Evolutionary conservation across 768 basidiomycete species (phyloP).

Genomic region (Exidia glandulosa): DNA sequence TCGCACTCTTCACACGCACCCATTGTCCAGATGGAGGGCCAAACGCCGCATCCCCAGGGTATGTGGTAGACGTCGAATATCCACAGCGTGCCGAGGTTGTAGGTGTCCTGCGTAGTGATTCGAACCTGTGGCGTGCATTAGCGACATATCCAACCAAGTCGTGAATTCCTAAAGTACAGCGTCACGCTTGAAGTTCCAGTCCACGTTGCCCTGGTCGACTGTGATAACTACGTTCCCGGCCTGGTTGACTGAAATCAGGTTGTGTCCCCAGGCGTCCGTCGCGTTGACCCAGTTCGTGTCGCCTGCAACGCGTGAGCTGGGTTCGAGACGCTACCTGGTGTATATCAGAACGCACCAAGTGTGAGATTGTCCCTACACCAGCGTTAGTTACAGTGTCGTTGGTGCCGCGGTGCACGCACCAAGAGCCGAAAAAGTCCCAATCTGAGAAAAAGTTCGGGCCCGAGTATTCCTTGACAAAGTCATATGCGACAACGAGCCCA

Average conservation of each 20-base stretch:
- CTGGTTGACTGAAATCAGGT: not conserved
- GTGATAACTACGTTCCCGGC: not conserved
- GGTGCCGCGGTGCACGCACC: not conserved
- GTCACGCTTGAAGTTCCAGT: not conserved
- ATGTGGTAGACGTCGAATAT: not conserved
- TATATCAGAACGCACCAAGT: not conserved
- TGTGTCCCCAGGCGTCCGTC: not conserved
- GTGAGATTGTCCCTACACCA: not conserved
- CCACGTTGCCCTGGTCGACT: not conserved
- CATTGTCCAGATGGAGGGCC: constrained; percentile 23
- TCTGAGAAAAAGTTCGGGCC: constrained; percentile 15
- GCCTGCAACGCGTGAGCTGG: not conserved
- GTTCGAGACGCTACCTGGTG: constrained; percentile 8
- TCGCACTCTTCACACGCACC: constrained; percentile 20
- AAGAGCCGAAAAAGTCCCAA: constrained; percentile 10
- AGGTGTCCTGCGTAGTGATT: not conserved
- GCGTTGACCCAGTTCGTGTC: not conserved
- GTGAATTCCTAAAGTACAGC: not conserved
- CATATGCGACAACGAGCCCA: too few relatives aligned
- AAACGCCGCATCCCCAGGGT: constrained; percentile 11
- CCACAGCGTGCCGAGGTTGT: not conserved
- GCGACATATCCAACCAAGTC: not conserved
- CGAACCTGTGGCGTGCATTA: not conserved
- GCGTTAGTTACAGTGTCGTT: not conserved
- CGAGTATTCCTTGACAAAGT: constrained; percentile 11